A percentile compares a stretch with the other conserved stretches of the same genome.
Evolutionary conservation across 108 stramenopile genomes (phyloP).

Genomic region (Aureococcus anophagefferens): DNA sequence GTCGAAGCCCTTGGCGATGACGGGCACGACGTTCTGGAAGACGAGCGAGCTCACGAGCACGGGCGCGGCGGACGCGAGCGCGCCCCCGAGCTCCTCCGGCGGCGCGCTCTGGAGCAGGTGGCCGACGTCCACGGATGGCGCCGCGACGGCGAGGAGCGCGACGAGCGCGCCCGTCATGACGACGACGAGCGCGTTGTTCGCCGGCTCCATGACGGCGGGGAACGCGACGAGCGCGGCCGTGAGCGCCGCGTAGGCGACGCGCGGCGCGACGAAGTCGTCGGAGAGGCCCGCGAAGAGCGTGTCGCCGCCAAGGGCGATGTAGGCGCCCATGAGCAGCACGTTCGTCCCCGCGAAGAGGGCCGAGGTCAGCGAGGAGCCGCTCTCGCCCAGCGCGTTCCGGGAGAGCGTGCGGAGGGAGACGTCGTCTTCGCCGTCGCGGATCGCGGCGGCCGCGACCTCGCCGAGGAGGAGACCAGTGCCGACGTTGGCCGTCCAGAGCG

Average conservation of each 20-base stretch:
- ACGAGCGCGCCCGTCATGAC: conserved; percentile 7
- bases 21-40: conserved; percentile 21
- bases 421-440: not conserved
- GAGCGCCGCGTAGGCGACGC: not conserved
- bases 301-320: not conserved
- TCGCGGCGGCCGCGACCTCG: not conserved
- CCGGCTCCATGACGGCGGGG: not conserved
- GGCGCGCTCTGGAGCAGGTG: not conserved
- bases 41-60: conserved; percentile 9
- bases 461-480: not conserved
- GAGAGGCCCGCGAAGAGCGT: not conserved
- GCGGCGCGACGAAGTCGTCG: not conserved
- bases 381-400: not conserved
- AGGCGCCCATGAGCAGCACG: not conserved
- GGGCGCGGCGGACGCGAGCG: conserved; percentile 10
- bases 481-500: not conserved
- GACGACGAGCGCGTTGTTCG: conserved; percentile 12
- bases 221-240: conserved; percentile 9
- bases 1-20: conserved; percentile 9
- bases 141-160: conserved; percentile 6
- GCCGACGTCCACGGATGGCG: conserved; percentile 1
- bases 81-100: not conserved
- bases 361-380: not conserved
- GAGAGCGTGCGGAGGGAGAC: not conserved
- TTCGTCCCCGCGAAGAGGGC: not conserved